Base-by-base conservation (phyloP, 352 stramenopile genomes). In the Globisporangium echinulatum region DNA sequence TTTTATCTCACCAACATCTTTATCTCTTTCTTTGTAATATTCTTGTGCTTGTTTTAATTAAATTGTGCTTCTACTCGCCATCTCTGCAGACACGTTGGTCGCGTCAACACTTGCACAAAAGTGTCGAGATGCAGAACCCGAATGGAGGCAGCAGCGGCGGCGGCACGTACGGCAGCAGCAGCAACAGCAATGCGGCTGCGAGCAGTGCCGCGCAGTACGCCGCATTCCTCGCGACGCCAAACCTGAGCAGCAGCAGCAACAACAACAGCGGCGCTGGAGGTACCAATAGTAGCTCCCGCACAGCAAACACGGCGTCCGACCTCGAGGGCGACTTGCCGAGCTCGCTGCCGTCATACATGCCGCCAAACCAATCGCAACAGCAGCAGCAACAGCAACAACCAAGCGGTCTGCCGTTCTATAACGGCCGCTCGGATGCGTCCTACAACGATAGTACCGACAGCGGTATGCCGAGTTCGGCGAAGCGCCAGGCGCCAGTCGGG, bases 271-370 rank as follows among this genome's bases (percentile, higher is more conserved):
- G 43, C 43, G 13, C 15, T 46, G 40, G 7, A 3, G 52, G 5
- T 4, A n/a, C 7, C n/a, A 64, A 15, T 11, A 49, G 25, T 49
- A n/a, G 38, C 5, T 25, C 25, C 25, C 25, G 25, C 25, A 25
- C 25, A 25, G 25, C 25, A 25, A 25, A 25, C 25, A 25, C 25
- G 25, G 38, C 38, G 37, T 8, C 40, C 14, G 70, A 78, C 40
- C 57, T 66, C 46, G 79, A 88, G 36, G 72, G 73, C 53, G 82
- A 90, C 61, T 67, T 92, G 51, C 82, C 82, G 15, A 83, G 69
- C 13, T 87, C 82, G n/a, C 62, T 92, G 59, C 82, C 82, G 47
- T 90, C 82, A 17, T 92, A 92, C 61, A 78, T 87, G 56, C 81
- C 81, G 42, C 55, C 72, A 39, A 61, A 36, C 19, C 19, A 59